Conservation (phyloP, 306 rosid species). For the Parietaria judaica region DNA sequence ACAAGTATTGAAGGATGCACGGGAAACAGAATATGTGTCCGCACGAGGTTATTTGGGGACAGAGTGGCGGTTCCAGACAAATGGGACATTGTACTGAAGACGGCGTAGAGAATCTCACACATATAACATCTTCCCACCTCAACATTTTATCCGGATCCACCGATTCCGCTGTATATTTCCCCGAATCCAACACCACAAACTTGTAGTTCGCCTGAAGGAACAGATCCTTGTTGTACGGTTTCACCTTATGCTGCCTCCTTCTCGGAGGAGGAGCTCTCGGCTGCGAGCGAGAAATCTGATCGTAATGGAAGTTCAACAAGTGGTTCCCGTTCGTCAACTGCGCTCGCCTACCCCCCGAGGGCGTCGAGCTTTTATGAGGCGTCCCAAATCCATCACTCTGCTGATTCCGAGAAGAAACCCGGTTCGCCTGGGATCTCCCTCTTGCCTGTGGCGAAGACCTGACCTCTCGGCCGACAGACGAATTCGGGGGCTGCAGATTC, state of each 20-base stretch:
- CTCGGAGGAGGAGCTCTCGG: conserved; percentile 60
- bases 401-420: conserved; percentile 35
- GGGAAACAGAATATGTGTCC: conserved; percentile 97
- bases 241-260: conserved; percentile 71
- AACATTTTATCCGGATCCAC: conserved; percentile 95
- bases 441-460: not conserved
- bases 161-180: conserved; percentile 46
- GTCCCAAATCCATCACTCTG: conserved; percentile 27
- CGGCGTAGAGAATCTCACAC: conserved; percentile 71
- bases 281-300: conserved; percentile 73
- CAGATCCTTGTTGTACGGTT: conserved; percentile 78
- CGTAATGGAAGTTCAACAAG: conserved; percentile 88
- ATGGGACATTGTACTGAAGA: conserved; percentile 79
- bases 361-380: conserved; percentile 34
- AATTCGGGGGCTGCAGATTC: conserved; percentile 31
- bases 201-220: conserved; percentile 95
- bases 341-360: conserved; percentile 30
- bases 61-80: conserved; percentile 85
- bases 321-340: conserved; percentile 72
- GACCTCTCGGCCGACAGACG: conserved; percentile 15
- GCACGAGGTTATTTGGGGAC: conserved; percentile 93
- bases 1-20: conserved; percentile 71
- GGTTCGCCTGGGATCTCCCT: conserved; percentile 31
- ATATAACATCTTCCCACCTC: conserved; percentile 89
- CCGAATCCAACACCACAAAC: conserved; percentile 76